Conservation (phyloP, 2,329 filamentous ascomycete species). For the Akanthomyces dipterigenus region DNA sequence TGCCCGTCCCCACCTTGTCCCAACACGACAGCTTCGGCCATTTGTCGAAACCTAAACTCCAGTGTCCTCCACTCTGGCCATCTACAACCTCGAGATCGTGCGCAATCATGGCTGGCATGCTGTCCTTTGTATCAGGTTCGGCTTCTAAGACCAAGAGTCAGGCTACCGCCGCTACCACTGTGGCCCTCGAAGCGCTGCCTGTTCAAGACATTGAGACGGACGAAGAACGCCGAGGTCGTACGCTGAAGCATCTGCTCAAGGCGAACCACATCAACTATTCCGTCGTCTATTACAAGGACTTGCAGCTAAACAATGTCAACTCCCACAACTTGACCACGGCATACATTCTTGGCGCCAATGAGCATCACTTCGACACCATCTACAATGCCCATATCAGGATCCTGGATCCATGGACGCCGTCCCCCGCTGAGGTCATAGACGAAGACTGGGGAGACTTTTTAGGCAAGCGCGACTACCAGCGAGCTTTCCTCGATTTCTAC, state of each 20-base stretch:
- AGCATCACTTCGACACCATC: slow-evolving; percentile 66
- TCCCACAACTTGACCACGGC: slow-evolving; percentile 77
- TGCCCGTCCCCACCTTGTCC: slow-evolving; percentile 4
- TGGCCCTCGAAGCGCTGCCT: slow-evolving; percentile 45
- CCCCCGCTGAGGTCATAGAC: slow-evolving; percentile 74
- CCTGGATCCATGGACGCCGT: slow-evolving; percentile 75
- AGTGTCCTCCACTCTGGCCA: not conserved
- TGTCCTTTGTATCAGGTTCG: slow-evolving; percentile 25
- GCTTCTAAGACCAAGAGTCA: not conserved
- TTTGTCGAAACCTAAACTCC: not conserved
- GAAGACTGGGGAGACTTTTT: slow-evolving; percentile 84
- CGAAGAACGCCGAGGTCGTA: slow-evolving; percentile 70
- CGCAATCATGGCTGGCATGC: slow-evolving; percentile 25
- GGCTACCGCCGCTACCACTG: slow-evolving; percentile 9
- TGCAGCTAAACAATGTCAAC: slow-evolving; percentile 75
- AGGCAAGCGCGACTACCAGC: slow-evolving; percentile 73
- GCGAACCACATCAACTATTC: slow-evolving; percentile 89
- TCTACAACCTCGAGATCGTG: not conserved
- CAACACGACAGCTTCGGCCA: not conserved
- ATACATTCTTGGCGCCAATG: slow-evolving; percentile 73
- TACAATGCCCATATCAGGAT: slow-evolving; percentile 70
- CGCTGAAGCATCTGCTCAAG: slow-evolving; percentile 83
- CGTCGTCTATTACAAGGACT: slow-evolving; percentile 64
- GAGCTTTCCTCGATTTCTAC: slow-evolving; percentile 90
- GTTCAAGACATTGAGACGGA: slow-evolving; percentile 74